phyloP scores from a whole-genome alignment of 768 basidiomycete species.

The Pisolithus albus region DNA sequence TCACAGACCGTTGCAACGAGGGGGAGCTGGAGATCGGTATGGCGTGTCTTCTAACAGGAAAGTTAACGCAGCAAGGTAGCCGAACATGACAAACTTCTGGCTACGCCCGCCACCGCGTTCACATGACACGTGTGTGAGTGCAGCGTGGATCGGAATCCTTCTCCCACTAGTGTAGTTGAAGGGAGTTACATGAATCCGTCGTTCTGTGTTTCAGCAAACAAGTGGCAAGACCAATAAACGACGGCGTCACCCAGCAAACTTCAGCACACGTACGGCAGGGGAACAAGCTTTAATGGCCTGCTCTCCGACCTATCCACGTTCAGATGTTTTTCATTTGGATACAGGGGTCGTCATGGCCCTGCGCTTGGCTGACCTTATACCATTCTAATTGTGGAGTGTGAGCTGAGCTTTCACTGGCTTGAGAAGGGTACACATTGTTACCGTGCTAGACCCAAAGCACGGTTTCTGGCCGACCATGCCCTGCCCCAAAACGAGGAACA shows the following conservation, averaged over 20 bases:
- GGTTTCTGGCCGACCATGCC: too few relatives aligned
- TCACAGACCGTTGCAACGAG: background rate
- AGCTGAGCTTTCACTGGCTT: too few relatives aligned
- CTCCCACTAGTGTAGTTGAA: background rate
- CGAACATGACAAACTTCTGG: background rate
- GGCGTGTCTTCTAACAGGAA: background rate
- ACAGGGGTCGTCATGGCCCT: background rate
- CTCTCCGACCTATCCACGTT: background rate
- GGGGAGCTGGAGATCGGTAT: background rate
- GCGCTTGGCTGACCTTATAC: background rate
- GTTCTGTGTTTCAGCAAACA: background rate
- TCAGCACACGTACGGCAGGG: background rate
- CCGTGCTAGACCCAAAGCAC: too few relatives aligned
- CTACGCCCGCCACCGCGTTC: background rate
- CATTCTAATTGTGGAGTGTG: background rate
- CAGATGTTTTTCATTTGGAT: background rate
- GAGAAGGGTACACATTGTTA: too few relatives aligned
- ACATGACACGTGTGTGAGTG: background rate
- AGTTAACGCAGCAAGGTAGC: background rate
- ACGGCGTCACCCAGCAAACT: background rate
- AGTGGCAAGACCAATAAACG: background rate
- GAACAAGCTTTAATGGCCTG: background rate
- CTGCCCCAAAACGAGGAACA: too few relatives aligned
- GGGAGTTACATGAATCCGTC: background rate
- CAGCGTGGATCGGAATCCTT: background rate